Conservation (phyloP, 1,284 basidiomycete genomes). For the Rhodotorula sp. region DNA sequence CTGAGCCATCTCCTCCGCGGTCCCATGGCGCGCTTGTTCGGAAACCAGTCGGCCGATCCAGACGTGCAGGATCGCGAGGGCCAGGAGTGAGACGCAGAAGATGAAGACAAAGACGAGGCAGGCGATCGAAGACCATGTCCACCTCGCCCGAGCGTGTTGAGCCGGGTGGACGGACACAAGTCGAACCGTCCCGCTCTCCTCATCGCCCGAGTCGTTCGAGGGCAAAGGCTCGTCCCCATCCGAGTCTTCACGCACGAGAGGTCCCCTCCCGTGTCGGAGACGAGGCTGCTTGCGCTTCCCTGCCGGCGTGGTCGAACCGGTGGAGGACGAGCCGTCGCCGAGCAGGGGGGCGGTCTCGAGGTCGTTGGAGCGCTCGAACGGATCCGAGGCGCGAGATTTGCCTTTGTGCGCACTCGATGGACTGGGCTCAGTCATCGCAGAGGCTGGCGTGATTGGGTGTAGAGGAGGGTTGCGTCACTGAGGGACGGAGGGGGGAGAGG, state of each 20-base stretch:
- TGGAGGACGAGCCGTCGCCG: neutral
- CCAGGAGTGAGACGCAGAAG: constrained; percentile 20
- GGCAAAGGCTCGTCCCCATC: too few species aligned
- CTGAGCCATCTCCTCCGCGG: constrained; percentile 29
- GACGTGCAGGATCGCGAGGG: constrained; percentile 35
- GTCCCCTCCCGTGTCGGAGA: too few species aligned
- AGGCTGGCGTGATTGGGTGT: neutral
- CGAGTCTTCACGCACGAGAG: too few species aligned
- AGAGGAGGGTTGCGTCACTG: neutral
- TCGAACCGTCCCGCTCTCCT: neutral
- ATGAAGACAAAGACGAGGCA: constrained; percentile 20
- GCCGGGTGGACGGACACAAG: neutral
- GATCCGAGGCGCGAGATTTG: neutral
- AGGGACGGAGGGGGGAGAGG: too few species aligned
- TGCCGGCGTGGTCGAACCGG: neutral
- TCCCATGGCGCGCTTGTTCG: constrained; percentile 33
- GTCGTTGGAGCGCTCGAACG: constrained; percentile 5
- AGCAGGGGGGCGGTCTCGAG: constrained; percentile 21
- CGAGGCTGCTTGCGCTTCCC: neutral
- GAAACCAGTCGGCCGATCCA: constrained; percentile 42
- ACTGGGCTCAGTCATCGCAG: neutral
- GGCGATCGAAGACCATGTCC: neutral
- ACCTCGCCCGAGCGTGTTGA: neutral
- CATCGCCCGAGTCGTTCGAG: neutral
- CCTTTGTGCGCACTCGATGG: neutral